Evolutionary conservation across 192 early-diverging fungal genomes (phyloP), one percentile per base, ranked within the genome.

Genomic region (Mortierella antarctica): DNA sequence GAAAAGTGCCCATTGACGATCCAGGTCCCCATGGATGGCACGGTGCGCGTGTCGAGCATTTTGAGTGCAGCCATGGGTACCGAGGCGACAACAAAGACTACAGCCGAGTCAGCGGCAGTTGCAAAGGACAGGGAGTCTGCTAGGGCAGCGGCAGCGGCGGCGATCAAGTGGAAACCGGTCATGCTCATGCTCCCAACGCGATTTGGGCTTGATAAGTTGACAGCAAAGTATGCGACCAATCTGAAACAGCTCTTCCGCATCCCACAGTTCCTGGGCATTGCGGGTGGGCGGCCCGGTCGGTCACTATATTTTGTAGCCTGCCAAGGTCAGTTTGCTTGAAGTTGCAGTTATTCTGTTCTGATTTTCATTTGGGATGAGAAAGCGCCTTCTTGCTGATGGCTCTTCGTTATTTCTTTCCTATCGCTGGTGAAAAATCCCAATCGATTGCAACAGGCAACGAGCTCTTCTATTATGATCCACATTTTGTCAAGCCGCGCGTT

Each of bases 261-360:
- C 15, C 82, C 82, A 21, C 82, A 83, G 60, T 83, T 83, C 57
- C 61, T 83, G 61, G 82, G 82, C 7, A 83, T 83, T 67, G 74
- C 82, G 14, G 82, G 82, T 13, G 82, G 82, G n/a, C 67, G 82
- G 21, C 82, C 82, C 1, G 61, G 75, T 42, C 63, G 75, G 17
- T 83, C 82, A 20, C 69, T 83, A 9, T 83, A 83, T 48, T 83
- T 83, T 71, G 82, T 83, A 39, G 74, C 82, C 0, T 64, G 53
- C 52, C 82, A 83, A 74, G 82, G 82, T 83, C 65, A 47, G n/a
- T 31, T 49, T 40, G 15, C 6, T 17, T 15, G 40, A 5, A 12
- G 40, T 20, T 15, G 59, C 11, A 21, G 21, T 69, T 14, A 13
- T 53, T 2, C 7, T n/a, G n/a, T n/a, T 51, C 8, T 21, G 2